Evolutionary conservation across 108 stramenopile genomes (phyloP).

Genomic region (Asterionellopsis glacialis): DNA sequence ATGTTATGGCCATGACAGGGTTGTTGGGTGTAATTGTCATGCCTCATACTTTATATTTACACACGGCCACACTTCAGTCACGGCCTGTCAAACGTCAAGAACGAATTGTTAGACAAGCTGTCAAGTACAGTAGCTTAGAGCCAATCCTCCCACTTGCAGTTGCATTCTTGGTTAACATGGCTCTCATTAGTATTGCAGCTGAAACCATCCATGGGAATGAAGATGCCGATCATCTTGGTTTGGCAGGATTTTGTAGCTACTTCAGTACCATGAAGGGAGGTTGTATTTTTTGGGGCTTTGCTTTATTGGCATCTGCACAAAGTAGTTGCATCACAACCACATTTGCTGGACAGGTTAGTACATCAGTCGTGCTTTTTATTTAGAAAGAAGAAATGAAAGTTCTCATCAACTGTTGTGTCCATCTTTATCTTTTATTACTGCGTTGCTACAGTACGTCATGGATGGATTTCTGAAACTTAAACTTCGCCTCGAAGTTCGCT

Average conservation of each 20-base stretch:
- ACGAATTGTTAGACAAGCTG: constrained; percentile 49
- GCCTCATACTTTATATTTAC: constrained; percentile 87
- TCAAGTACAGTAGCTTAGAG: constrained; percentile 71
- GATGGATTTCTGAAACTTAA: constrained; percentile 75
- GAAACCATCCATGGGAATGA: constrained; percentile 57
- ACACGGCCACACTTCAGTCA: constrained; percentile 71
- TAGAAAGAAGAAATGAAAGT: too few species aligned
- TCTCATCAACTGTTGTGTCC: too few species aligned
- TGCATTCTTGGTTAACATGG: constrained; percentile 77
- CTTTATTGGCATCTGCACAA: constrained; percentile 82
- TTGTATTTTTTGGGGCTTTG: constrained; percentile 75
- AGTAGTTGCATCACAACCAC: constrained; percentile 78
- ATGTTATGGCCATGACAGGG: constrained; percentile 58
- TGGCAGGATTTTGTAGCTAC: constrained; percentile 59
- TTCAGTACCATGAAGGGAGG: constrained; percentile 48
- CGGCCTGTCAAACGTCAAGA: constrained; percentile 34
- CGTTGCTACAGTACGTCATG: constrained; percentile 71
- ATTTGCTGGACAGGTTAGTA: constrained; percentile 48
- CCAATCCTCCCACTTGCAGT: constrained; percentile 72
- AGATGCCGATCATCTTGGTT: constrained; percentile 35
- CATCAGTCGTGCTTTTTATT: too few species aligned
- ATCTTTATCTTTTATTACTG: too few species aligned
- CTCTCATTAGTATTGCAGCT: constrained; percentile 79
- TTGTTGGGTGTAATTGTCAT: constrained; percentile 81
- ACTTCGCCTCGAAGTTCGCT: constrained; percentile 52